Percentiles rank a stretch among this genome's conserved stretches.
These are phyloP conservation scores for Betula pendula DNA, from an alignment of 306 rosid genomes.

Conservation along the genomic window DNA sequence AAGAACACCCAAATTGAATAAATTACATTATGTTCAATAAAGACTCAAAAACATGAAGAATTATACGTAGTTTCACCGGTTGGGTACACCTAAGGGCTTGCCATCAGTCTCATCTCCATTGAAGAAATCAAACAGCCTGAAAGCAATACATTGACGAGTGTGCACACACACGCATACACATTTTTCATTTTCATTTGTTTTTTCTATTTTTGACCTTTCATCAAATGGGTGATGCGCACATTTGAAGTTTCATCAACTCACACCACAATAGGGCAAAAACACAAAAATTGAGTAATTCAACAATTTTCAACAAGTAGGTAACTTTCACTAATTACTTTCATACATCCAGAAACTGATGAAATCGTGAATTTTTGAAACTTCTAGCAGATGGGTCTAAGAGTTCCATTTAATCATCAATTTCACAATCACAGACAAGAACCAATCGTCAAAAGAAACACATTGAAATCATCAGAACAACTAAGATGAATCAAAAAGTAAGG, in stretches of 20 bases:
- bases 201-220: conserved; percentile 26
- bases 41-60: background rate
- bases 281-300: background rate
- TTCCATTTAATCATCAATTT: background rate
- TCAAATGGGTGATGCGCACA: conserved; percentile 49
- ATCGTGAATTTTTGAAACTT: background rate
- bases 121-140: background rate
- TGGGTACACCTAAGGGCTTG: background rate
- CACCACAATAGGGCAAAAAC: background rate
- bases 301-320: background rate
- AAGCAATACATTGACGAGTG: background rate
- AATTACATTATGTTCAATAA: background rate
- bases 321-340: background rate
- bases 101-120: background rate
- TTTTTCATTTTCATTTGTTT: conserved; percentile 6
- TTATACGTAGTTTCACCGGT: background rate
- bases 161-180: background rate
- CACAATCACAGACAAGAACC: background rate
- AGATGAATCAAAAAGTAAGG: background rate
- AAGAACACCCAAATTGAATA: conserved; percentile 13
- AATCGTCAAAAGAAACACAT: background rate
- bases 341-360: background rate
- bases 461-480: background rate
- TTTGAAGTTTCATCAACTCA: background rate
- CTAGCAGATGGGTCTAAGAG: background rate